These are phyloP conservation scores for Magnusiomyces paraingens DNA, from an alignment of 1,139 yeast genomes.

Conservation along the genomic window DNA sequence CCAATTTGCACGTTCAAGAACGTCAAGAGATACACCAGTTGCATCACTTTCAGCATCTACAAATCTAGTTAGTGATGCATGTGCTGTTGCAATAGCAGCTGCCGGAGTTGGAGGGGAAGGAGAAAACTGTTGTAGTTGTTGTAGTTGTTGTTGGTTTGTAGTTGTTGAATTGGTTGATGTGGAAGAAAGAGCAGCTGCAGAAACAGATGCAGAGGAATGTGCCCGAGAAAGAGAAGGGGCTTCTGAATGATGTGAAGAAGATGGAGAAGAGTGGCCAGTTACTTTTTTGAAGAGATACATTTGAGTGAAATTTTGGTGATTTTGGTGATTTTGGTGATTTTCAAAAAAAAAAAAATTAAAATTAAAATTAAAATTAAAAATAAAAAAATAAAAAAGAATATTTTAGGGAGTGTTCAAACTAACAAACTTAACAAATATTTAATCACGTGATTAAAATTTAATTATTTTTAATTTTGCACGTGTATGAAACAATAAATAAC, in stretches of 20 bases:
- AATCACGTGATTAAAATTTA: too few relatives aligned
- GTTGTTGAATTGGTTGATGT: background rate
- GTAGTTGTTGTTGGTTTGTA: background rate
- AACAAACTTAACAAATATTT: too few relatives aligned
- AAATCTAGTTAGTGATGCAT: slow-evolving; percentile 21
- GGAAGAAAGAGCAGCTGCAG: background rate
- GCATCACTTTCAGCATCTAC: slow-evolving; percentile 33
- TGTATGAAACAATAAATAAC: too few relatives aligned
- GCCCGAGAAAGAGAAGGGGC: background rate
- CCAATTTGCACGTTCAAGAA: slow-evolving; percentile 31
- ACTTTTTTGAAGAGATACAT: background rate
- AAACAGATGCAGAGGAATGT: background rate
- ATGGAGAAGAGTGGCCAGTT: too few relatives aligned
- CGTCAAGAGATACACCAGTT: slow-evolving; percentile 28
- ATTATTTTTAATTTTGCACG: too few relatives aligned
- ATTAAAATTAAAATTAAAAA: too few relatives aligned
- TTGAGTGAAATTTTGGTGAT: background rate
- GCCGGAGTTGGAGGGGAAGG: slow-evolving; percentile 4
- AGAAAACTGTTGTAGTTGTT: background rate
- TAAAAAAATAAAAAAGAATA: too few relatives aligned
- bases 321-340: background rate
- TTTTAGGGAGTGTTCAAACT: too few relatives aligned
- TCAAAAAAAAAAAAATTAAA: background rate
- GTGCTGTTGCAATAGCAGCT: slow-evolving; percentile 16
- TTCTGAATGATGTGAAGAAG: background rate